A percentile compares a stretch with the other conserved stretches of the same genome.
phyloP scores from a whole-genome alignment of 208 protist species.

The Trichomonas gallinae region DNA sequence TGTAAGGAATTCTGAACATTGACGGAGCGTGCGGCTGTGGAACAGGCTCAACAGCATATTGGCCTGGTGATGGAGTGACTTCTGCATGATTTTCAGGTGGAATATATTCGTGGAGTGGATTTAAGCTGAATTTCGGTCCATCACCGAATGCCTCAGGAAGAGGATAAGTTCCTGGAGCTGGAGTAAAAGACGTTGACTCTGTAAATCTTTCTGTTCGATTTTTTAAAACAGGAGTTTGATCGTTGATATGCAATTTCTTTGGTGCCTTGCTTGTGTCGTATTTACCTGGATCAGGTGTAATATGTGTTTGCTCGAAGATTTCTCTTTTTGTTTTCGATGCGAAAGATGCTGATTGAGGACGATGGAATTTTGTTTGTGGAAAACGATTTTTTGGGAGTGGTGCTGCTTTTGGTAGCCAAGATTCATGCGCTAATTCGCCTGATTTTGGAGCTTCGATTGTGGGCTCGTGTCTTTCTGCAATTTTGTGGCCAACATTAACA shows the following conservation, averaged over 20 bases:
- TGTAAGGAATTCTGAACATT: background rate
- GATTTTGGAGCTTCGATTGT: background rate
- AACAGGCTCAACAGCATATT: background rate
- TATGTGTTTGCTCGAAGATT: background rate
- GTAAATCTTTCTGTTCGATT: background rate
- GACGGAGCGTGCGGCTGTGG: background rate
- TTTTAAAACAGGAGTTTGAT: background rate
- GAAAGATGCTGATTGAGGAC: background rate
- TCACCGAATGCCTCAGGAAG: background rate
- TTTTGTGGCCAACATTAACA: background rate
- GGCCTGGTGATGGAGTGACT: background rate
- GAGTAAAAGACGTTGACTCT: background rate
- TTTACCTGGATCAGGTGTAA: background rate
- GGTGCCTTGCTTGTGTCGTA: background rate
- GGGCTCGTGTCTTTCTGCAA: background rate
- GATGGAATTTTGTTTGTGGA: background rate
- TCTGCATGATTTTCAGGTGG: background rate
- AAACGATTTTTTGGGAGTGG: background rate
- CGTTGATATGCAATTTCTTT: background rate
- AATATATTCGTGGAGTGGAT: background rate
- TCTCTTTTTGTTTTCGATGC: background rate
- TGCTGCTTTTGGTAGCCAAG: background rate
- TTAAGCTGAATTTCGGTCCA: background rate
- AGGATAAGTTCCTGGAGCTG: background rate
- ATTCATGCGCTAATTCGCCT: background rate